Conservation (phyloP, 331 rosid genomes). For the Arachis monticola region DNA sequence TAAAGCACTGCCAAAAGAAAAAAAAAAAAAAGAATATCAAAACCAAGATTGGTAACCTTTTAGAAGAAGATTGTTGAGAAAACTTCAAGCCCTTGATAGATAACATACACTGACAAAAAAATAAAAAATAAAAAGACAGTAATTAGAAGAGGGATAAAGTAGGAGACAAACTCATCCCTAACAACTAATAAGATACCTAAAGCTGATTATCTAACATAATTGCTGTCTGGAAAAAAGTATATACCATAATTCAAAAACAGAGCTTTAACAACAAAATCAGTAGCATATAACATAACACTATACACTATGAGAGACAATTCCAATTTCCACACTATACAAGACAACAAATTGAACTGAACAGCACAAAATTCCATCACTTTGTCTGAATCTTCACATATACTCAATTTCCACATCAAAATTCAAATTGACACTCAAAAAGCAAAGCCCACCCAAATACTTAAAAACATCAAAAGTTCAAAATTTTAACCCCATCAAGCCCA, state of each 20-base stretch:
- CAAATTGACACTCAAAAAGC: conserved; percentile 42
- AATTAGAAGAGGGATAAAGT: conserved; percentile 39
- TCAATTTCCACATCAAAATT: conserved; percentile 44
- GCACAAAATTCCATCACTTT: conserved; percentile 46
- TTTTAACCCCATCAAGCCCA: conserved; percentile 21
- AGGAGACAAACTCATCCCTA: conserved; percentile 49
- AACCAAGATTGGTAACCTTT: conserved; percentile 37
- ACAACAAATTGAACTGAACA: conserved; percentile 47
- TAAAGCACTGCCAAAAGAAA: conserved; percentile 31
- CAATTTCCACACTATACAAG: conserved; percentile 47
- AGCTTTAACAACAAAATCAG: conserved; percentile 43
- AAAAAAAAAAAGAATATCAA: conserved; percentile 35
- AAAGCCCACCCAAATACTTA: conserved; percentile 54
- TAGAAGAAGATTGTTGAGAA: conserved; percentile 31
- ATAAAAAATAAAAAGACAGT: neutral
- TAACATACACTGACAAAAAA: conserved; percentile 19
- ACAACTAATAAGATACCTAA: conserved; percentile 55
- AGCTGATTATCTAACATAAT: conserved; percentile 49
- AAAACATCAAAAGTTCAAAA: conserved; percentile 55
- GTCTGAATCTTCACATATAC: conserved; percentile 66
- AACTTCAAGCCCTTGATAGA: conserved; percentile 41
- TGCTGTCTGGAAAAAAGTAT: conserved; percentile 33
- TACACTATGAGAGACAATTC: conserved; percentile 49
- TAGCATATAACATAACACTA: conserved; percentile 43
- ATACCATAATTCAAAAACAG: conserved; percentile 27